Percentiles rank a stretch among this genome's conserved stretches.
Evolutionary conservation across 164 flowering plant genomes (phyloP).

Genomic region (Magnolia kwangsiensis): DNA sequence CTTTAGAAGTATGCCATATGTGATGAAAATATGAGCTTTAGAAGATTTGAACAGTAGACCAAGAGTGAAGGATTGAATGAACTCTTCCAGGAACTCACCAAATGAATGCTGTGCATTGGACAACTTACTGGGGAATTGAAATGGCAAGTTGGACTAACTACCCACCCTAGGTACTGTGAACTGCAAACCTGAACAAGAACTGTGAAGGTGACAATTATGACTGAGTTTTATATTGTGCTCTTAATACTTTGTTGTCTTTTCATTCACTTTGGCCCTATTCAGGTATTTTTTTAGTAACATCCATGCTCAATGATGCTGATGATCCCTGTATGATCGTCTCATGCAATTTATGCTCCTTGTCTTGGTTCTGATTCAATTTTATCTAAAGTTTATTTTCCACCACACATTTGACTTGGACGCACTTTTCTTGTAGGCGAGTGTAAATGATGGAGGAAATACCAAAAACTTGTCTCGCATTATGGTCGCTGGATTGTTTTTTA

Average conservation of each 20-base stretch:
- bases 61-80: background rate
- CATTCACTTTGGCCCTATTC: background rate
- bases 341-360: too few relatives aligned
- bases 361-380: too few relatives aligned
- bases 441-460: constrained; percentile 70
- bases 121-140: background rate
- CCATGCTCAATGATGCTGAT: too few relatives aligned
- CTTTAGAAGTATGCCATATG: background rate
- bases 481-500: constrained; percentile 80
- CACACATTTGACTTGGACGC: background rate
- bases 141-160: background rate
- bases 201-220: background rate
- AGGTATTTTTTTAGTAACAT: background rate
- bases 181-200: background rate
- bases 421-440: constrained; percentile 59
- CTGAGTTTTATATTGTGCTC: background rate
- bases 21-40: background rate
- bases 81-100: background rate
- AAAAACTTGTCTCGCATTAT: constrained; percentile 59
- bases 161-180: background rate
- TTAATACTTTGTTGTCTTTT: background rate
- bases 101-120: background rate
- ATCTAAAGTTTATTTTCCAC: too few relatives aligned
- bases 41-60: background rate
- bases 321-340: too few relatives aligned